These are phyloP conservation scores for Oxalis stricta DNA, from an alignment of 441 rosid species.

Conservation along the genomic window DNA sequence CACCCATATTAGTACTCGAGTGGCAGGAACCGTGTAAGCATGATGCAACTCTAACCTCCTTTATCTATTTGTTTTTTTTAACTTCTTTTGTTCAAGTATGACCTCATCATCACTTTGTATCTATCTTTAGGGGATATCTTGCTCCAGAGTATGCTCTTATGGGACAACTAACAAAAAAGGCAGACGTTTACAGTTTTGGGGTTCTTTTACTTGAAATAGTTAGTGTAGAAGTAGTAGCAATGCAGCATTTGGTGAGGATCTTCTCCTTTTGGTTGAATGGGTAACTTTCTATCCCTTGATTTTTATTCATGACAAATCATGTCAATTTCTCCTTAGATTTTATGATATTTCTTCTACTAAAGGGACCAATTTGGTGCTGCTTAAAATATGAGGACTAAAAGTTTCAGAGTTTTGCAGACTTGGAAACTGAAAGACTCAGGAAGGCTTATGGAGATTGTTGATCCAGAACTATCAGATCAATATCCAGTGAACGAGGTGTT, in stretches of 20 bases:
- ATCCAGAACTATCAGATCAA: constrained; percentile 42
- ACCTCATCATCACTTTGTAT: not conserved
- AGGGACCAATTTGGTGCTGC: not conserved
- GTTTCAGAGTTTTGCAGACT: constrained; percentile 61
- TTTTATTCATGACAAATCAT: not conserved
- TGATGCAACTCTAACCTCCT: not conserved
- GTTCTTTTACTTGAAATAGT: constrained; percentile 79
- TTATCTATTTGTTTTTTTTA: not conserved
- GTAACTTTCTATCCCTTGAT: constrained; percentile 26
- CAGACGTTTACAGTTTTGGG: constrained; percentile 87
- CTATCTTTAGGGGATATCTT: constrained; percentile 65
- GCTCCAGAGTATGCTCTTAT: constrained; percentile 91
- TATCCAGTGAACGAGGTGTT: constrained; percentile 53
- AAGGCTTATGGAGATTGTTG: constrained; percentile 62
- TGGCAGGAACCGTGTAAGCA: constrained; percentile 71
- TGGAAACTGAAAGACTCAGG: constrained; percentile 76
- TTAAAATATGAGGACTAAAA: constrained; percentile 10
- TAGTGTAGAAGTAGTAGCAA: constrained; percentile 69
- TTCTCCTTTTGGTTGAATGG: constrained; percentile 79
- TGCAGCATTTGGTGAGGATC: constrained; percentile 66
- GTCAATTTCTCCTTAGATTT: not conserved
- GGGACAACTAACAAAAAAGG: constrained; percentile 87
- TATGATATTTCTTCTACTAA: not conserved
- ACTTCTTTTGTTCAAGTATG: not conserved
- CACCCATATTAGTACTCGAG: constrained; percentile 67